Evolutionary conservation across 805 yeast genomes (phyloP).

Genomic region (Tetrapisispora iriomotensis): DNA sequence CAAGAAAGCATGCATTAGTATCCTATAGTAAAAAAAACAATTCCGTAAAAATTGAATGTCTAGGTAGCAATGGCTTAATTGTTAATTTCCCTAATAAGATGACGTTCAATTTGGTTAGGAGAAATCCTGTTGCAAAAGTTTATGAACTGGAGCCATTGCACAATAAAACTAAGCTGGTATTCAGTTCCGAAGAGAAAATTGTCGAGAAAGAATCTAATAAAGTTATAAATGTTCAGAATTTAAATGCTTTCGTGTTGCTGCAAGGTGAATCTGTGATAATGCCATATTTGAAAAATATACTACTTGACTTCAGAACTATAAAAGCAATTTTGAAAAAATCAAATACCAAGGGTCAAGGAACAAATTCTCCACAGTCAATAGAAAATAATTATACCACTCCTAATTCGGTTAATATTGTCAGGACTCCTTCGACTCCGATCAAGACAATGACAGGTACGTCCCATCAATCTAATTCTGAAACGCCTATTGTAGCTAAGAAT

Average conservation of each 20-base stretch:
- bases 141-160: slow-evolving; percentile 16
- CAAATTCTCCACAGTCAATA: not conserved
- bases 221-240: slow-evolving; percentile 10
- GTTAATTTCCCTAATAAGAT: slow-evolving; percentile 48
- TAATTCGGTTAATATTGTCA: not conserved
- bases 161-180: slow-evolving; percentile 5
- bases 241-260: slow-evolving; percentile 33
- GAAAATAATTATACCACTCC: not conserved
- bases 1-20: slow-evolving; percentile 27
- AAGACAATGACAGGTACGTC: not conserved
- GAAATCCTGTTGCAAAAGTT: slow-evolving; percentile 11
- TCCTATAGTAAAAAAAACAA: slow-evolving; percentile 34
- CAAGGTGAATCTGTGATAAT: slow-evolving; percentile 54
- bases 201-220: slow-evolving; percentile 7
- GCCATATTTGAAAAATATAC: slow-evolving; percentile 52
- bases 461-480: not conserved
- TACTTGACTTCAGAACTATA: slow-evolving; percentile 47
- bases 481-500: not conserved
- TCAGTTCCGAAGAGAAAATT: not conserved
- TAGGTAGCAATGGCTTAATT: slow-evolving; percentile 74
- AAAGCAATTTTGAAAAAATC: slow-evolving; percentile 27
- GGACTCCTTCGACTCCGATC: not conserved
- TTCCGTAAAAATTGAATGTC: slow-evolving; percentile 49
- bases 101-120: slow-evolving; percentile 25
- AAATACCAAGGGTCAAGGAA: not conserved